Evolutionary conservation across 208 protist genomes (phyloP), one percentile per base, ranked within the genome.

Genomic region (Strigomonas culicis): DNA sequence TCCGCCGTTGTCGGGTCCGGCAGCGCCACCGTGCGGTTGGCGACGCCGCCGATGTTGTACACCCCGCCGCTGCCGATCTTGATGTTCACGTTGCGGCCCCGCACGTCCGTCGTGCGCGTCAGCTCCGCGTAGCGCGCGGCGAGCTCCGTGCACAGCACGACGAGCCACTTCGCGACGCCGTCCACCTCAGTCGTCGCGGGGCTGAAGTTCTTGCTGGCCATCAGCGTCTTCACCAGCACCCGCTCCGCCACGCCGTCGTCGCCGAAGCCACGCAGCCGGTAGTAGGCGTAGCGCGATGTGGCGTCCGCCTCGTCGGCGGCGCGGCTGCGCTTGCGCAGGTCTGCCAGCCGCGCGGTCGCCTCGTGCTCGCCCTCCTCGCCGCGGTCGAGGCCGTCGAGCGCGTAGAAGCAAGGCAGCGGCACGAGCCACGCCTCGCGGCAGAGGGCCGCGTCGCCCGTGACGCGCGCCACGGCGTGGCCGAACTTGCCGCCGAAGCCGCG

Each of bases 401-500:
- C 43, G 19, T 49, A 41, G 21, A 79, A 53, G 24, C 61, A 61
- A 46, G 43, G 4, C 44, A 78, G 36, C 50, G 80, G 60, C 49
- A 76, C 70, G 30, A 85, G 53, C 86, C 86, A 92, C 58, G 74
- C 67, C 43, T 86, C 81, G 13, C 77, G 68, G 39, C 79, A 86
- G 28, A 70, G 32, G 57, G 59, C 56, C 46, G 68, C 75, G 0
- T 66, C 73, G 58, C 73, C 74, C 69, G 74, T 83, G 55, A 70
- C 77, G 22, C 30, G 60, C n/a, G 59, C 43, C 71, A 86, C 69
- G 30, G 68, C 50, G 4, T 73, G 66, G 17, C 90, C 92, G 49
- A 92, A 79, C 65, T 92, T 93, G 28, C 86, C 87, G 60, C 89
- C 88, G 63, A 92, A 92, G 28, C 80, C 85, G n/a, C 85, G 75